Percentiles rank a stretch among this genome's conserved stretches.
These are phyloP conservation scores for Aspergillus vadensis DNA, from an alignment of 2,329 filamentous ascomycete species.

Conservation along the genomic window DNA sequence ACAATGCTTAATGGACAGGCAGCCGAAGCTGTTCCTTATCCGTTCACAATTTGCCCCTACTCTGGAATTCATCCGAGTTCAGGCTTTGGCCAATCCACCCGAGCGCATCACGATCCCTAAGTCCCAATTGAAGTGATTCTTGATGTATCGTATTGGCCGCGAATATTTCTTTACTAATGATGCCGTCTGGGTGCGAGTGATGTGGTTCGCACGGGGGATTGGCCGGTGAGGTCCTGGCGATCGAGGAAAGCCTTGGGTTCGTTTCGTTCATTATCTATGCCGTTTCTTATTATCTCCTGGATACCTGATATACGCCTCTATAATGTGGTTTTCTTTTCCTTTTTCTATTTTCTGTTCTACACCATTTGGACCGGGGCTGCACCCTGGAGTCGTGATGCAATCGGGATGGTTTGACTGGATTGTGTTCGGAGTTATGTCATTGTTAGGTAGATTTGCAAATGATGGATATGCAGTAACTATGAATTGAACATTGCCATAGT, in stretches of 20 bases:
- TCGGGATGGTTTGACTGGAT: conserved; percentile 11
- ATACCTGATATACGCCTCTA: conserved; percentile 25
- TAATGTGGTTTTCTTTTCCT: conserved; percentile 23
- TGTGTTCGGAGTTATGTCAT: conserved; percentile 7
- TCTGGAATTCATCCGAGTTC: conserved; percentile 12
- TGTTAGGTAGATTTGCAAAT: conserved; percentile 10
- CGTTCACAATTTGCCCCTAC: conserved; percentile 9
- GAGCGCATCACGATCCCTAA: conserved; percentile 7
- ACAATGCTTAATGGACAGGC: not conserved
- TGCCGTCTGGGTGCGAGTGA: conserved; percentile 20
- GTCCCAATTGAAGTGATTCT: conserved; percentile 18
- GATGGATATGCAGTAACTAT: conserved; percentile 3
- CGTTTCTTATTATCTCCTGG: conserved; percentile 20
- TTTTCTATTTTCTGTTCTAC: conserved; percentile 13
- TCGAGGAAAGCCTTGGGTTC: conserved; percentile 18
- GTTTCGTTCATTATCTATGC: conserved; percentile 20
- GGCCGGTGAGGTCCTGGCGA: conserved; percentile 21
- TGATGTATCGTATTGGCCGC: conserved; percentile 27
- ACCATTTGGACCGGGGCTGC: conserved; percentile 12
- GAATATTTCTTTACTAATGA: conserved; percentile 23
- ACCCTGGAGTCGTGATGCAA: conserved; percentile 13
- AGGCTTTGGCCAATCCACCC: conserved; percentile 12
- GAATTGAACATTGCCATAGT: not conserved
- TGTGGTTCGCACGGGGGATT: conserved; percentile 14
- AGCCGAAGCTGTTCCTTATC: not conserved